phyloP scores from a whole-genome alignment of 371 early-diverging fungal species.

The Nematocida sp. region DNA sequence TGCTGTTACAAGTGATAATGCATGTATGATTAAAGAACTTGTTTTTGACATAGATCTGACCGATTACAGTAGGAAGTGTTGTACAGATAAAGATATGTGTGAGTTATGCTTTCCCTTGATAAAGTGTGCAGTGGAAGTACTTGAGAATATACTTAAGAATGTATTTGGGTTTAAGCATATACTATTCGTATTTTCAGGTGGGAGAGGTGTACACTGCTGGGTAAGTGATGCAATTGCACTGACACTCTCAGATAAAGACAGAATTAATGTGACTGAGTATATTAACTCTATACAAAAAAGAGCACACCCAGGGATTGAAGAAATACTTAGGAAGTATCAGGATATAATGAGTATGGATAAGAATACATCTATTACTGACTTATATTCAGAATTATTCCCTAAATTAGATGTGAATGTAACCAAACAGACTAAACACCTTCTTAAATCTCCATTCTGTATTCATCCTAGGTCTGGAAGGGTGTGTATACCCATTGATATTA shows the following conservation, averaged over 20 bases:
- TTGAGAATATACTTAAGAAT: slow-evolving; percentile 74
- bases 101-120: slow-evolving; percentile 85
- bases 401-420: slow-evolving; percentile 90
- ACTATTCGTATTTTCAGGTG: slow-evolving; percentile 91
- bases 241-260: slow-evolving; percentile 74
- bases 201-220: slow-evolving; percentile 98
- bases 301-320: background rate
- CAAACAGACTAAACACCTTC: slow-evolving; percentile 83
- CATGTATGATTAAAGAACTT: slow-evolving; percentile 80
- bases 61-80: slow-evolving; percentile 92
- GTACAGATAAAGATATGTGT: slow-evolving; percentile 79
- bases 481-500: slow-evolving; percentile 50
- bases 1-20: slow-evolving; percentile 73
- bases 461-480: slow-evolving; percentile 76
- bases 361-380: slow-evolving; percentile 65
- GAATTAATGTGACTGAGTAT: slow-evolving; percentile 80
- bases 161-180: slow-evolving; percentile 90
- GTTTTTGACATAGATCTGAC: slow-evolving; percentile 99
- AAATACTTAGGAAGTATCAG: slow-evolving; percentile 60
- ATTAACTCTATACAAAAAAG: slow-evolving; percentile 50
- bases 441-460: slow-evolving; percentile 95
- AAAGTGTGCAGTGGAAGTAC: slow-evolving; percentile 81
- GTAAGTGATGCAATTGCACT: slow-evolving; percentile 84
- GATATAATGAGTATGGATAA: slow-evolving; percentile 2
- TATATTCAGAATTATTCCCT: slow-evolving; percentile 74